Base-by-base conservation (phyloP, 345 rosid genomes). In the Arabis hirsuta region DNA sequence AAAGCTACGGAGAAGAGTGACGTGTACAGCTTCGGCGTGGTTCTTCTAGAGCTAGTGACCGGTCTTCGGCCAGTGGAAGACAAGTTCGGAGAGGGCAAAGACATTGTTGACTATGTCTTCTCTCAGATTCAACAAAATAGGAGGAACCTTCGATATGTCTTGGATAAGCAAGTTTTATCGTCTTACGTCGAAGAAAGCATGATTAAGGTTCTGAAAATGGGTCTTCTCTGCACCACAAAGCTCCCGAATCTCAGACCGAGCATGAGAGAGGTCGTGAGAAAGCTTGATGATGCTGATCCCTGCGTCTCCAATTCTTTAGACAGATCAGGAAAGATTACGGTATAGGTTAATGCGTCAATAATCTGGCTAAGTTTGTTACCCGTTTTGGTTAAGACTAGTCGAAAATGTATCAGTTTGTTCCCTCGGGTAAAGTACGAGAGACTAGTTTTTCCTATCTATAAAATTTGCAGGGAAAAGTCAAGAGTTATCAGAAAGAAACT, bases 21-120 rank as follows among this genome's bases (percentile, higher is more conserved):
- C 6, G 96, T 91, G 6, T 89, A 88, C 69, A 91, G 97, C 66
- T 91, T 85, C 8, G 97, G 98, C 0, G 91, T 94, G 27, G 97
- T 94, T 65, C 88, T 94, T 27, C 80, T 89, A 32, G 97, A 94
- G 69, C 45, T 94, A 20, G 78, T 81, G 2, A 89, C 90, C 0
- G 87, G 96, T 31, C 82, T 79, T 62, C 79, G 69, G 46, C 84
- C 97, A 0, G 48, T 87, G 7, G 98, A 91, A 73, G 95, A 88
- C 2, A 83, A 78, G 62, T 91, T 83, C 13, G 96, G 96, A 34
- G 95, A 89, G 32, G 96, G 90, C 2, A 87, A 86, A 76, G 93
- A 89, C 57, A 84, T 94, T 1, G 97, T 89, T 39, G 81, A 82
- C 55, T 85, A 91, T 91, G 92, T 85, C 32, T 80, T 71, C 24